Base-by-base conservation (phyloP, 73 alveolate genomes). In the Paramecium octaurelia region DNA sequence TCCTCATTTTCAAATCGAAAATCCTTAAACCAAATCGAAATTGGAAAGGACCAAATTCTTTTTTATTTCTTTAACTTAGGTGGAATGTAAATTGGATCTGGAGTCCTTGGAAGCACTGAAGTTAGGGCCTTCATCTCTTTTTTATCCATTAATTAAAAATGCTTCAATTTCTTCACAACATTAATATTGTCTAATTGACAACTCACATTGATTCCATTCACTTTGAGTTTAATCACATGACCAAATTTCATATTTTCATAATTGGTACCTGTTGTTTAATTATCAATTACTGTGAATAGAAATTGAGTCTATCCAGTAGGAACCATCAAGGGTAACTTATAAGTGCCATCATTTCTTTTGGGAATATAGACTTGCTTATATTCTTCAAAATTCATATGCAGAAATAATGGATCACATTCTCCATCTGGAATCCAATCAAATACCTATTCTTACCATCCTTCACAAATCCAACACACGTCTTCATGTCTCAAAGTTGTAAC, bases 391-490 rank as follows among this genome's bases (percentile, higher is more conserved):
- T 96, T 88, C 68, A 93, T 85, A 71, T 96, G 97, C 12, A 95
- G 71, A 85, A 88, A 95, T 60, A 96, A 89, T 8, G 95, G 84
- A 27, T 93, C 95, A 21, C 86, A 40, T 21, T 40, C 93, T 48
- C 94, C 95, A 42, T 89, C 95, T 21, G 94, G 94, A 85, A 58
- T 93, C 95, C 96, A 94, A 58, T 34, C 92, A 71, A 96, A 93
- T 20, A 43, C 71, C 6, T 95, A 75, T 85, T 93, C 93, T 34
- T 93, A 59, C 99, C 99, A 96, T 8, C 99, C 96, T 80, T 96
- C 98, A 60, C 99, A 96, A 27, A 96, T 95, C 99, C 99, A 96
- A 71, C 99, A 96, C 34, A 94, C 95, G 35, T 89, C 58, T 20
- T 80, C 94, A 31, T 70, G 92, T 43, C 93, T 54, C 9, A 85